Conservation (phyloP, 1,139 yeast species). For the Trichomonascaceae sp. region DNA sequence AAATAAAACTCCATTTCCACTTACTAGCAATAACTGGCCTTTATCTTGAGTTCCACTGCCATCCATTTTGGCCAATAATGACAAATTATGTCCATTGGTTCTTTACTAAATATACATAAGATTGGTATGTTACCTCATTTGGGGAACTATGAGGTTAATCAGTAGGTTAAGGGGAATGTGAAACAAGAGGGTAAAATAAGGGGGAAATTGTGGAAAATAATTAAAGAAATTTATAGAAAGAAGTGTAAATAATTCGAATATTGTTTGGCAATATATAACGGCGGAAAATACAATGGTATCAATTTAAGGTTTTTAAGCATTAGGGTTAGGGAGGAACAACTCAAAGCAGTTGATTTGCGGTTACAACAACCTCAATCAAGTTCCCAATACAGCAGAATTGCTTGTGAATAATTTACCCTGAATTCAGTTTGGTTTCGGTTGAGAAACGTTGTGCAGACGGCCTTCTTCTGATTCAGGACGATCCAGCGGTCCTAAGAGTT, state of each 20-base stretch:
- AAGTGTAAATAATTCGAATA: background rate
- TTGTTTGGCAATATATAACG: background rate
- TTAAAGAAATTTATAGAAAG: background rate
- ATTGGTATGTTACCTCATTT: background rate
- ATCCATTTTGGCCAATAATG: background rate
- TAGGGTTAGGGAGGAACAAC: too few relatives aligned
- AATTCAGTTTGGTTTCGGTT: too few relatives aligned
- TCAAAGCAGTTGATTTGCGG: too few relatives aligned
- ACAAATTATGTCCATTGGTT: background rate
- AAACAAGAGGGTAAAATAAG: background rate
- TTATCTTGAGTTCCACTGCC: slow-evolving; percentile 5
- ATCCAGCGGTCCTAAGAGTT: too few relatives aligned
- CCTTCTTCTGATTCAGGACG: too few relatives aligned
- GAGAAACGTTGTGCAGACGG: too few relatives aligned
- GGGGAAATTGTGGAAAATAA: background rate
- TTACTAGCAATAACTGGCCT: slow-evolving; percentile 20
- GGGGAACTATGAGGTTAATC: background rate
- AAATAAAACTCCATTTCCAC: slow-evolving; percentile 6
- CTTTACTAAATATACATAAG: background rate
- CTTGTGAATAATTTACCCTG: too few relatives aligned
- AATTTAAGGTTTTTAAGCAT: too few relatives aligned
- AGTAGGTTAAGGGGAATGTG: background rate
- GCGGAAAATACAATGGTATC: background rate
- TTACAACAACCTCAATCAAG: too few relatives aligned
- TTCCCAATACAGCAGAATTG: too few relatives aligned